Evolutionary conservation across 257 asterid species (phyloP).

Genomic region (Penstemon eatonii): DNA sequence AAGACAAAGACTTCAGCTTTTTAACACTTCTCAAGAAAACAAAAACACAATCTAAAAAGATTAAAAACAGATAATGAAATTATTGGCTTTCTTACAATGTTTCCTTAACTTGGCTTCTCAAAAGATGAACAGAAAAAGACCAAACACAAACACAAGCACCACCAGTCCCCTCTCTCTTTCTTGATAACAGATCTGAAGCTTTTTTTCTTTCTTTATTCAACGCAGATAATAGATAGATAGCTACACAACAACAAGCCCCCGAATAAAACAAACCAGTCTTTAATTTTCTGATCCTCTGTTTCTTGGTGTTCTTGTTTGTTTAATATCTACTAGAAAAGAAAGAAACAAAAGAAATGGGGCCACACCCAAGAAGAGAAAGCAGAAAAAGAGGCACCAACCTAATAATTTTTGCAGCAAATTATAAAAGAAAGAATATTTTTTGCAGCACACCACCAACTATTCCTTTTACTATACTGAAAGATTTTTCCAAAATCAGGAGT

Average conservation of each 20-base stretch:
- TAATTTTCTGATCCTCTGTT: slow-evolving; percentile 25
- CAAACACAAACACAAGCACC: slow-evolving; percentile 29
- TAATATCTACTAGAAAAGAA: not conserved
- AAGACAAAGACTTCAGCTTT: slow-evolving; percentile 25
- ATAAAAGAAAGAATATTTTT: slow-evolving; percentile 24
- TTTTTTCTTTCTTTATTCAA: slow-evolving; percentile 25
- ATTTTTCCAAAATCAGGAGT: slow-evolving; percentile 20
- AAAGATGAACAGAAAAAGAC: slow-evolving; percentile 23
- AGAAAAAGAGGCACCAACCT: slow-evolving; percentile 36
- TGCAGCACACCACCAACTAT: slow-evolving; percentile 15
- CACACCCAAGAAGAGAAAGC: slow-evolving; percentile 19
- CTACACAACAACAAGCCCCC: slow-evolving; percentile 42
- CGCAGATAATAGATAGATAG: slow-evolving; percentile 11
- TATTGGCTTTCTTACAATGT: not conserved
- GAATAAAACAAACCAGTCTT: slow-evolving; percentile 25
- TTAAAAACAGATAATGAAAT: not conserved
- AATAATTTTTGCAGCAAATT: slow-evolving; percentile 34
- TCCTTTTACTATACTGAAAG: not conserved
- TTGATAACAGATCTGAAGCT: slow-evolving; percentile 49
- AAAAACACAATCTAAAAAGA: slow-evolving; percentile 25
- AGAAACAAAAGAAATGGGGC: slow-evolving; percentile 33
- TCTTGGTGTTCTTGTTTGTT: slow-evolving; percentile 18
- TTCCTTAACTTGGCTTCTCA: slow-evolving; percentile 31
- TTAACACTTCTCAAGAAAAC: slow-evolving; percentile 26
- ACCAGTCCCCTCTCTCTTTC: slow-evolving; percentile 24